A percentile compares a stretch with the other conserved stretches of the same genome.
Conservation (phyloP, 2,329 filamentous ascomycete genomes). For the Trichoderma sp. region DNA sequence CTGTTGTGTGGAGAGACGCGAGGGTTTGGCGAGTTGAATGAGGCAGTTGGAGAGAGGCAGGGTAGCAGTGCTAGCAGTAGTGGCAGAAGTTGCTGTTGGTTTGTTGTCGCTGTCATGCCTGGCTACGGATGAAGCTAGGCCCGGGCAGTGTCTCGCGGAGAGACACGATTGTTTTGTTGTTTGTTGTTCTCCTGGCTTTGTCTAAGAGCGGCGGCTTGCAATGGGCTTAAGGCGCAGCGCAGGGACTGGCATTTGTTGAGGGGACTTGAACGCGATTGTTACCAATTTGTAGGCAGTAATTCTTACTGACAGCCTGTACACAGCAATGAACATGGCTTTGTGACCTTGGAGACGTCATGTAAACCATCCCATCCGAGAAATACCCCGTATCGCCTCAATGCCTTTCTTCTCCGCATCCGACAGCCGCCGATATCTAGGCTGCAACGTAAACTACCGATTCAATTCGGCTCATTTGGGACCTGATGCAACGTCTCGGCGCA, state of each 20-base stretch:
- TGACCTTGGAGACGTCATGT: not conserved
- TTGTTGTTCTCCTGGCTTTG: not conserved
- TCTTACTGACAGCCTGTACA: too few species aligned
- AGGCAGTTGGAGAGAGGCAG: constrained; percentile 19
- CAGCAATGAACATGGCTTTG: not conserved
- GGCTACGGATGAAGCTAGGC: not conserved
- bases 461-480: constrained; percentile 6
- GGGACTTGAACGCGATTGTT: not conserved
- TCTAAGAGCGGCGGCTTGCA: not conserved
- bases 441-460: not conserved
- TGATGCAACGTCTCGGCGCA: constrained; percentile 12
- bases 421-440: not conserved
- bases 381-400: not conserved
- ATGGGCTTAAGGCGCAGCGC: not conserved
- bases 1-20: constrained; percentile 7
- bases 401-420: not conserved
- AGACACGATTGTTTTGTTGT: not conserved
- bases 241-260: not conserved
- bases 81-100: too few species aligned
- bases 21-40: constrained; percentile 18
- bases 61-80: not conserved
- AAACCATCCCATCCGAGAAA: not conserved
- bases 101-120: not conserved
- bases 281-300: too few species aligned
- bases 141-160: not conserved